phyloP scores from a whole-genome alignment of 2,329 filamentous ascomycete species.

The Metarhizium robertsii region DNA sequence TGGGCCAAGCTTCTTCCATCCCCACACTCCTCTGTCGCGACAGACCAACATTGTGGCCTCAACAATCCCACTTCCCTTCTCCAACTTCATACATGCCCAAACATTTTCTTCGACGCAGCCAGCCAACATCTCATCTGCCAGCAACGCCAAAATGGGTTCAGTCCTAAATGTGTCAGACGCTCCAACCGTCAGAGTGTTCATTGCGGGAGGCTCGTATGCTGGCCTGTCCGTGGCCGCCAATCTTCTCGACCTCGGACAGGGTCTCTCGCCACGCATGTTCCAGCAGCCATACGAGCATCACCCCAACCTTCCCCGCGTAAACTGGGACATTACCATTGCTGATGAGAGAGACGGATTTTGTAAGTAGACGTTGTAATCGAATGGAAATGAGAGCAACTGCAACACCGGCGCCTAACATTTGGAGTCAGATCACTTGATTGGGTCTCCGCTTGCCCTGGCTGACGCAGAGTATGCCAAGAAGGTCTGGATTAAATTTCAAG shows the following conservation, averaged over 20 bases:
- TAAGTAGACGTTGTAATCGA: constrained; percentile 32
- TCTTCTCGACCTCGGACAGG: constrained; percentile 55
- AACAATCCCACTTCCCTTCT: neutral
- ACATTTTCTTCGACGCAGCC: neutral
- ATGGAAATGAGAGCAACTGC: no score
- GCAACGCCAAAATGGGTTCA: constrained; percentile 18
- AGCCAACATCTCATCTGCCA: neutral
- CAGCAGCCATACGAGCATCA: constrained; percentile 28
- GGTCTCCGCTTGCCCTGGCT: constrained; percentile 62
- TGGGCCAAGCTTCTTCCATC: neutral
- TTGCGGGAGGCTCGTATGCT: constrained; percentile 65
- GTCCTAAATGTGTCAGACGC: constrained; percentile 11
- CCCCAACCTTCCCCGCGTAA: constrained; percentile 35
- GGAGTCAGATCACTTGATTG: constrained; percentile 60
- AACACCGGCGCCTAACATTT: neutral
- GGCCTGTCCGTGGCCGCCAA: constrained; percentile 59
- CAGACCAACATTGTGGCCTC: neutral
- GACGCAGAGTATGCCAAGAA: constrained; percentile 53
- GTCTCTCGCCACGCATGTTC: constrained; percentile 38
- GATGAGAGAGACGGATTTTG: constrained; percentile 80
- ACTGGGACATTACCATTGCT: constrained; percentile 62
- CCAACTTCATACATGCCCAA: neutral
- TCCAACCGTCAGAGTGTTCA: constrained; percentile 45
- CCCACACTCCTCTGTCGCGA: neutral
- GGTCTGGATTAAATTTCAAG: constrained; percentile 60